Conservation (phyloP, 2,329 filamentous ascomycete genomes). For the Purpureocillium lavendulum region DNA sequence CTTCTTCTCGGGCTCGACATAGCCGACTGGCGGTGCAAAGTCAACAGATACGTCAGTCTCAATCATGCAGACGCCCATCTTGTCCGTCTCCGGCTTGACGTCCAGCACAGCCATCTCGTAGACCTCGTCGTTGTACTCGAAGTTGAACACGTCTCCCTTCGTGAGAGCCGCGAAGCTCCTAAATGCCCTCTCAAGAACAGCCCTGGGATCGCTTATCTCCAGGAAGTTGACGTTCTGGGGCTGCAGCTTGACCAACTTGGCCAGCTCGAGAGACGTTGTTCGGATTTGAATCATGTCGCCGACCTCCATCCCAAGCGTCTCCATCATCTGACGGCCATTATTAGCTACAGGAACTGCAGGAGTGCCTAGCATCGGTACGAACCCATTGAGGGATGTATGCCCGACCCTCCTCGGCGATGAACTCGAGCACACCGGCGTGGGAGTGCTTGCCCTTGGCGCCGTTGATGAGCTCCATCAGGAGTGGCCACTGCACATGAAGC, state of each 20-base stretch:
- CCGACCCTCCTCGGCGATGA: conserved; percentile 93
- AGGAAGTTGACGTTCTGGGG: conserved; percentile 90
- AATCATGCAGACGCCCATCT: conserved; percentile 85
- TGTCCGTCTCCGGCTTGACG: conserved; percentile 75
- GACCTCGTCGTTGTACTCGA: conserved; percentile 89
- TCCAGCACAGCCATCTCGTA: conserved; percentile 93
- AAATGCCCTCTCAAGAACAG: conserved; percentile 93
- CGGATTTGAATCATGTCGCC: conserved; percentile 94
- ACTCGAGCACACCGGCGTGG: conserved; percentile 92
- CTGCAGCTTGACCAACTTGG: conserved; percentile 91
- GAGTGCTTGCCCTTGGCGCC: conserved; percentile 72
- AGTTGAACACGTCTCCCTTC: conserved; percentile 90
- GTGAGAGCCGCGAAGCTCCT: conserved; percentile 92
- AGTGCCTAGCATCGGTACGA: conserved; percentile 17
- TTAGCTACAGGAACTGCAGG: conserved; percentile 9
- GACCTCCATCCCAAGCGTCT: conserved; percentile 78
- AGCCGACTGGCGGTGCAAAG: conserved; percentile 88
- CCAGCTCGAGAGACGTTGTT: conserved; percentile 84
- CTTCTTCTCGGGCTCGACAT: conserved; percentile 71
- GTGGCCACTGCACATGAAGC: conserved; percentile 92
- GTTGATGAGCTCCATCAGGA: conserved; percentile 94
- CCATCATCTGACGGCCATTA: conserved; percentile 65
- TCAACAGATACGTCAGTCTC: conserved; percentile 97
- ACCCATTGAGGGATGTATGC: conserved; percentile 96
- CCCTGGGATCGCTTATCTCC: conserved; percentile 94